Conservation (phyloP, 2,329 filamentous ascomycete genomes). For the Byssothecium circinans region DNA sequence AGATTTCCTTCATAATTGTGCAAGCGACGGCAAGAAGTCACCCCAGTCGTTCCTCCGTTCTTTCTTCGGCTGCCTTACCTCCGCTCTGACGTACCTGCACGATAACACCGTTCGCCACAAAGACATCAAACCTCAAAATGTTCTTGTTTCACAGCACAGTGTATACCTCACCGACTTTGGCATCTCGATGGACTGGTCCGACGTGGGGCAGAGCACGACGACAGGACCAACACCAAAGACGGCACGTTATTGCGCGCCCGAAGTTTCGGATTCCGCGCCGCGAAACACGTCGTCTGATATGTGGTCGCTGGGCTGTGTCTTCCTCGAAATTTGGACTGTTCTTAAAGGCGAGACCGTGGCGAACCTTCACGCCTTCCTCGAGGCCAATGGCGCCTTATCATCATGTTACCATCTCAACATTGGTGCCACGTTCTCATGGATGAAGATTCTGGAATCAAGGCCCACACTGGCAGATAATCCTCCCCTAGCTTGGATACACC, state of each 20-base stretch:
- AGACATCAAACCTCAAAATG: conserved; percentile 37
- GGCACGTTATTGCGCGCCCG: conserved; percentile 16
- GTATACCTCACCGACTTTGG: conserved; percentile 34
- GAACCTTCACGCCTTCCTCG: conserved; percentile 2
- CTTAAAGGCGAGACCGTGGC: conserved; percentile 3
- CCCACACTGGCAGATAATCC: conserved; percentile 1
- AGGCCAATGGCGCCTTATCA: not conserved
- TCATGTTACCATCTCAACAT: conserved; percentile 1
- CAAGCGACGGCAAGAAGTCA: not conserved
- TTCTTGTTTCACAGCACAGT: conserved; percentile 21
- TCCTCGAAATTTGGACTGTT: conserved; percentile 13
- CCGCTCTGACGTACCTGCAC: conserved; percentile 16
- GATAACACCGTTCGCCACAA: conserved; percentile 18
- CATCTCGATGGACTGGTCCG: conserved; percentile 15
- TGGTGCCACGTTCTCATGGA: not conserved
- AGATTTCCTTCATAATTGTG: conserved; percentile 18
- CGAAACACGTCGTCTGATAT: conserved; percentile 18
- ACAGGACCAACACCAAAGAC: conserved; percentile 7
- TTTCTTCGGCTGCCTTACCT: conserved; percentile 17
- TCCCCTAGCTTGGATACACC: conserved; percentile 1
- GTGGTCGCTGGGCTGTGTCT: conserved; percentile 18
- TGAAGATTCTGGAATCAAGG: not conserved
- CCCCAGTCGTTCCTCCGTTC: conserved; percentile 11
- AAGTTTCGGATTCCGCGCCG: conserved; percentile 9
- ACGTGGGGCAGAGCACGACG: conserved; percentile 11